Percentiles rank a stretch among this genome's conserved stretches.
Conservation (phyloP, 2,329 filamentous ascomycete species). For the Diaporthe vexans region DNA sequence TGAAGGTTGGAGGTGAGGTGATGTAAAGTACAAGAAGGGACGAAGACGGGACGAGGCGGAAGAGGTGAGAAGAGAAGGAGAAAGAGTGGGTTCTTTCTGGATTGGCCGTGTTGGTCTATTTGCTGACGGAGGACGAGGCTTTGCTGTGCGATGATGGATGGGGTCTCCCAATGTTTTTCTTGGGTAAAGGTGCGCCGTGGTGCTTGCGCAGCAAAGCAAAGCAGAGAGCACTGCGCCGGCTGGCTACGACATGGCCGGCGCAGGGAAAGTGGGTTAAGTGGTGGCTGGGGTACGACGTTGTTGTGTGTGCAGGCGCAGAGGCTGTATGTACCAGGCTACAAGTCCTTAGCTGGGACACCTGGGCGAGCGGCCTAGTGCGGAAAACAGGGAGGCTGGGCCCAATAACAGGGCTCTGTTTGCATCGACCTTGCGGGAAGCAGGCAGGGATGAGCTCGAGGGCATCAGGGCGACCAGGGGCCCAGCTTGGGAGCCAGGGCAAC, state of each 20-base stretch:
- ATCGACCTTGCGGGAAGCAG: conserved; percentile 20
- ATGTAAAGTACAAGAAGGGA: conserved; percentile 8
- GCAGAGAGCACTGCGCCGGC: background rate
- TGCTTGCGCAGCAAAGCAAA: background rate
- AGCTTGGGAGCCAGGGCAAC: conserved; percentile 15
- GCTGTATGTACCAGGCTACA: conserved; percentile 18
- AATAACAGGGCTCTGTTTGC: conserved; percentile 33
- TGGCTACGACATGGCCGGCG: conserved; percentile 31
- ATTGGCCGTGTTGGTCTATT: conserved; percentile 28
- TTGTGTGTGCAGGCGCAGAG: conserved; percentile 19
- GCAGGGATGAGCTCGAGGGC: conserved; percentile 8
- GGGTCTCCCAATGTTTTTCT: conserved; percentile 25
- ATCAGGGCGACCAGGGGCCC: background rate
- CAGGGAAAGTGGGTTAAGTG: conserved; percentile 33
- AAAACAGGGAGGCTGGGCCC: conserved; percentile 38
- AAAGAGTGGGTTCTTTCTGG: conserved; percentile 28
- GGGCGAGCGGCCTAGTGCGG: conserved; percentile 24
- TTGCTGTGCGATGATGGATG: conserved; percentile 26
- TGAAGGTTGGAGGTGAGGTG: conserved; percentile 25
- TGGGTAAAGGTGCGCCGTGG: conserved; percentile 20
- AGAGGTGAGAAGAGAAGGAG: conserved; percentile 25
- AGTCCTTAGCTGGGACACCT: background rate
- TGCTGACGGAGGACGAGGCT: conserved; percentile 37
- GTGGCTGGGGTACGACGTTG: conserved; percentile 35
- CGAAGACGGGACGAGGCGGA: conserved; percentile 23